Evolutionary conservation across 2,329 filamentous ascomycete species (phyloP).

Genomic region (Cladophialophora chaetospira): DNA sequence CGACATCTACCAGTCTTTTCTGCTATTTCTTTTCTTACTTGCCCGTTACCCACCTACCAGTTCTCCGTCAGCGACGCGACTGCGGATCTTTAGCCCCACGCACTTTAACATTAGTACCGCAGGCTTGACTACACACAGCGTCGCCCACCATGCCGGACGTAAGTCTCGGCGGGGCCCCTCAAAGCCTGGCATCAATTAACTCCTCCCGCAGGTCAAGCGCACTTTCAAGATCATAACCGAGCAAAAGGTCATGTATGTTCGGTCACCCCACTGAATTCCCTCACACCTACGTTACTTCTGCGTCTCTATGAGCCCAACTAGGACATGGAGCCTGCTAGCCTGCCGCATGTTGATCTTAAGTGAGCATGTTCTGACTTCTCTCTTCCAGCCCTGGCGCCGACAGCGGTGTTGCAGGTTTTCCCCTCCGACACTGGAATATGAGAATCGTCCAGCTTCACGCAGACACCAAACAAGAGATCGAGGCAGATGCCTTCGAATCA

Average conservation of each 20-base stretch:
- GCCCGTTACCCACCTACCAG: background rate
- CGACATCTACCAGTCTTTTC: background rate
- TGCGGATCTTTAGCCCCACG: conserved; percentile 1
- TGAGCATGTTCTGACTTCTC: conserved; percentile 11
- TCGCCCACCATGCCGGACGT: conserved; percentile 30
- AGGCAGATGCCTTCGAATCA: conserved; percentile 87
- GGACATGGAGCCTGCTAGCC: too few relatives aligned
- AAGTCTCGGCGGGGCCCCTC: conserved; percentile 8
- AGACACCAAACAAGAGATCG: conserved; percentile 71
- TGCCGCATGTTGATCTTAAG: too few relatives aligned
- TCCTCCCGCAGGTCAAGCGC: conserved; percentile 66
- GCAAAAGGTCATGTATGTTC: conserved; percentile 82
- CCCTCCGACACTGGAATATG: conserved; percentile 90
- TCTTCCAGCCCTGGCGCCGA: conserved; percentile 67
- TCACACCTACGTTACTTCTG: background rate
- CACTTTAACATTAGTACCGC: background rate
- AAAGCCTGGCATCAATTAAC: background rate
- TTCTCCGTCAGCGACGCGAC: background rate
- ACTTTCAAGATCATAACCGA: conserved; percentile 91
- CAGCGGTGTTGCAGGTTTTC: conserved; percentile 80
- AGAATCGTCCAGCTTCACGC: conserved; percentile 70
- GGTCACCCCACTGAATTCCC: conserved; percentile 12
- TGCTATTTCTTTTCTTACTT: background rate
- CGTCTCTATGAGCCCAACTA: too few relatives aligned
- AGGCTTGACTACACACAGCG: background rate